Conservation (phyloP, 768 basidiomycete genomes). For the Rhizopogon sp. region DNA sequence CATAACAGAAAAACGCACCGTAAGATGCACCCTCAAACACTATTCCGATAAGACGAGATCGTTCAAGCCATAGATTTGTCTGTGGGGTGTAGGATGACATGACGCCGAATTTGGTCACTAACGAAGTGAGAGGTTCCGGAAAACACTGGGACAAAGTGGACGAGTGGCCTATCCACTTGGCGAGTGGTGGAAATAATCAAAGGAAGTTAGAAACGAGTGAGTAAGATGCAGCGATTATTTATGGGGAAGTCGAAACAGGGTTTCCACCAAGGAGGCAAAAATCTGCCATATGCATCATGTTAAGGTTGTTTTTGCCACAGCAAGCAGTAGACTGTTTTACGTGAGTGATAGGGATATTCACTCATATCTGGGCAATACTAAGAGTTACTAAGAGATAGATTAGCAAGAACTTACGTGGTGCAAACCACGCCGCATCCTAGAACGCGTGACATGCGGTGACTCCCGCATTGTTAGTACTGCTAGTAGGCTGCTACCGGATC, state of each 20-base stretch:
- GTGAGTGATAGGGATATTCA: neutral
- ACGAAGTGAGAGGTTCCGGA: neutral
- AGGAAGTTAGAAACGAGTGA: neutral
- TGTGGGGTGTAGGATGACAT: constrained; percentile 16
- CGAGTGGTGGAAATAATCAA: neutral
- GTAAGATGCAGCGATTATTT: neutral
- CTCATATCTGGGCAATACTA: no score
- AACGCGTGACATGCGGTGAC: no score
- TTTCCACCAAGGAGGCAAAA: neutral
- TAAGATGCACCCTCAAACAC: constrained; percentile 13
- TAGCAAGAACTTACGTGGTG: no score
- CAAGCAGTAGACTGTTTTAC: neutral
- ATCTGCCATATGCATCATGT: neutral
- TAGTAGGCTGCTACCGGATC: neutral
- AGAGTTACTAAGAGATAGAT: no score
- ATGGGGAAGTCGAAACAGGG: neutral
- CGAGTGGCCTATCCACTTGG: neutral
- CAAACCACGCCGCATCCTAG: no score
- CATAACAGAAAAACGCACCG: constrained; percentile 5
- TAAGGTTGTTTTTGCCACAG: neutral
- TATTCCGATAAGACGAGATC: constrained; percentile 20
- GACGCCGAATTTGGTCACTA: neutral
- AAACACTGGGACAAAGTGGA: neutral
- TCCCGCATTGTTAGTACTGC: no score
- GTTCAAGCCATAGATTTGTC: constrained; percentile 20